Conservation (phyloP, 1,139 yeast genomes). For the Taiozyma sp. region DNA sequence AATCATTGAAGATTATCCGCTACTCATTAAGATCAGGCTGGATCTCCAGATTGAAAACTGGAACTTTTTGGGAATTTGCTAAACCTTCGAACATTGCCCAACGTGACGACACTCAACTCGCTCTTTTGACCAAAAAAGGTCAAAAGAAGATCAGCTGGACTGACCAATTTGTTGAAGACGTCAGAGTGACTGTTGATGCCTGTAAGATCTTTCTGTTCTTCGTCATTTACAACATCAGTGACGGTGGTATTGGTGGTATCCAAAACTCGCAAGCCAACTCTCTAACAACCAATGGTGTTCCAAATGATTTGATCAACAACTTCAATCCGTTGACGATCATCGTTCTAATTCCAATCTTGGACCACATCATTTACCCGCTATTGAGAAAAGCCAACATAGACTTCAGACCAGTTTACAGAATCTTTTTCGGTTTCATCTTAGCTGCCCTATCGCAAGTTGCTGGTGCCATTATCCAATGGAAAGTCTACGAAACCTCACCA, state of each 20-base stretch:
- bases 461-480: constrained; percentile 78
- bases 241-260: constrained; percentile 60
- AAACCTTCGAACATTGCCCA: constrained; percentile 41
- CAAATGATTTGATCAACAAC: constrained; percentile 65
- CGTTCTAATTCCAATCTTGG: constrained; percentile 59
- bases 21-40: constrained; percentile 39
- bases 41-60: constrained; percentile 32
- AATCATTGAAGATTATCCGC: constrained; percentile 36
- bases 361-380: constrained; percentile 53
- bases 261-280: constrained; percentile 65
- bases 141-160: constrained; percentile 24
- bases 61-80: constrained; percentile 52
- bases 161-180: constrained; percentile 58
- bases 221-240: constrained; percentile 58
- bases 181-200: constrained; percentile 52
- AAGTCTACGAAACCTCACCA: constrained; percentile 70
- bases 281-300: constrained; percentile 62
- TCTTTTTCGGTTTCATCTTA: constrained; percentile 69
- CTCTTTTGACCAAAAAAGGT: not conserved
- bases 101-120: not conserved
- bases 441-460: constrained; percentile 69
- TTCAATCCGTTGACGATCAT: constrained; percentile 67
- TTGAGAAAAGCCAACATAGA: constrained; percentile 50
- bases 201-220: constrained; percentile 60
- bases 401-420: constrained; percentile 68